Conservation (phyloP, 1,284 basidiomycete species). For the Ceratobasidium sp. region DNA sequence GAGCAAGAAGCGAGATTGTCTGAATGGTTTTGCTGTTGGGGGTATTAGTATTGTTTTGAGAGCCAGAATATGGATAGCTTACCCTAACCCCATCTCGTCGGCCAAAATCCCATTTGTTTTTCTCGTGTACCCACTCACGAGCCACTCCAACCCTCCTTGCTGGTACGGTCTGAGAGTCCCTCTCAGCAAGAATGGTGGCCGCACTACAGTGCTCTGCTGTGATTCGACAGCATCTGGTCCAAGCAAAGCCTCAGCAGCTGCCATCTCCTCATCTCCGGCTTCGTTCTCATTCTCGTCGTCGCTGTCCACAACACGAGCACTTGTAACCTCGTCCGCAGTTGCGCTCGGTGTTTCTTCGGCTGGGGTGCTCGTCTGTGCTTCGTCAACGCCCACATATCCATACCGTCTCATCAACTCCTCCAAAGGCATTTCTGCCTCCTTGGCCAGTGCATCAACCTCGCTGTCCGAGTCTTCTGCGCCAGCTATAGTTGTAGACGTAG, state of each 20-base stretch:
- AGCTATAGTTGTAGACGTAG: background rate
- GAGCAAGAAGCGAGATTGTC: constrained; percentile 92
- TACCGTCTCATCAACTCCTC: constrained; percentile 67
- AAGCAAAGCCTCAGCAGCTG: constrained; percentile 43
- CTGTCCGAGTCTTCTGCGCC: constrained; percentile 58
- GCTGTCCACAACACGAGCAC: constrained; percentile 51
- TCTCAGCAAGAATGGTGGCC: constrained; percentile 85
- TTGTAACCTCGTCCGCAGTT: constrained; percentile 22
- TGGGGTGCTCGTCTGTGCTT: constrained; percentile 37
- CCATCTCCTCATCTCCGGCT: constrained; percentile 42
- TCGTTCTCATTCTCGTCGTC: constrained; percentile 46
- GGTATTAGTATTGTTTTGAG: constrained; percentile 38
- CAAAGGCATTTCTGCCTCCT: constrained; percentile 66
- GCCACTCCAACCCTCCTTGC: constrained; percentile 95
- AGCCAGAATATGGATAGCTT: constrained; percentile 55
- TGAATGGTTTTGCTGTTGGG: constrained; percentile 92
- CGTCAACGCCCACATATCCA: constrained; percentile 57
- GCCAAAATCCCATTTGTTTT: constrained; percentile 94
- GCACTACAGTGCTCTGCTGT: constrained; percentile 60
- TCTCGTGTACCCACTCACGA: constrained; percentile 89
- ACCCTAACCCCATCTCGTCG: constrained; percentile 94
- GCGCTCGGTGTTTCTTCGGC: background rate
- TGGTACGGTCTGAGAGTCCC: constrained; percentile 96
- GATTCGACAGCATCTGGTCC: constrained; percentile 44
- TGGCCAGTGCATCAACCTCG: constrained; percentile 64